Evolutionary conservation across 1,284 basidiomycete genomes (phyloP).

Genomic region (Neolentinus lepideus): DNA sequence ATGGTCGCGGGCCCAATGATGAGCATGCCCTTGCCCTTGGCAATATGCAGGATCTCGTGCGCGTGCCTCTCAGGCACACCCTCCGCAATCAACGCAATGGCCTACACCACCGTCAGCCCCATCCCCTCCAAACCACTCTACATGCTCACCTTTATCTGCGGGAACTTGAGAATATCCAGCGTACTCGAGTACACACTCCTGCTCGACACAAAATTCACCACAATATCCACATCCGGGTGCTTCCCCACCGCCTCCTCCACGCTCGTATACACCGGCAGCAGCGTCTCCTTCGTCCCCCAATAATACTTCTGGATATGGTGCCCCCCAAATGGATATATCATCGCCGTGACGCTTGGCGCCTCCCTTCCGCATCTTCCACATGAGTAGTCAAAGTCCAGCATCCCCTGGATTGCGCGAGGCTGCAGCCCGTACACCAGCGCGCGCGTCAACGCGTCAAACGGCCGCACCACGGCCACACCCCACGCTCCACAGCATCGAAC

Average conservation of each 20-base stretch:
- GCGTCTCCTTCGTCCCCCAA: constrained; percentile 99
- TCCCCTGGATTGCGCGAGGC: constrained; percentile 98
- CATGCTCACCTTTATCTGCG: constrained; percentile 48
- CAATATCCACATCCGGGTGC: constrained; percentile 95
- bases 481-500: constrained; percentile 50
- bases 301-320: constrained; percentile 99
- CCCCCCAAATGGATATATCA: constrained; percentile 99
- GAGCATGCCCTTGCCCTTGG: constrained; percentile 81
- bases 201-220: constrained; percentile 97
- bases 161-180: constrained; percentile 75
- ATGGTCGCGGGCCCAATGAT: constrained; percentile 99
- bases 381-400: constrained; percentile 99
- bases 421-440: constrained; percentile 98
- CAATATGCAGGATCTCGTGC: constrained; percentile 90
- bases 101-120: constrained; percentile 16
- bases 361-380: constrained; percentile 94
- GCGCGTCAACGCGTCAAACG: constrained; percentile 89
- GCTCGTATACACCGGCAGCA: constrained; percentile 95
- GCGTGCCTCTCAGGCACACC: constrained; percentile 98
- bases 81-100: constrained; percentile 94
- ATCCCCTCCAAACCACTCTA: neutral
- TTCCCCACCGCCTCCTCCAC: constrained; percentile 91
- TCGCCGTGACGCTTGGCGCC: constrained; percentile 94
- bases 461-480: constrained; percentile 72
- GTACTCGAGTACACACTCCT: constrained; percentile 95